Conservation (phyloP, 495 filamentous ascomycete species). For the Poronia punctata region DNA sequence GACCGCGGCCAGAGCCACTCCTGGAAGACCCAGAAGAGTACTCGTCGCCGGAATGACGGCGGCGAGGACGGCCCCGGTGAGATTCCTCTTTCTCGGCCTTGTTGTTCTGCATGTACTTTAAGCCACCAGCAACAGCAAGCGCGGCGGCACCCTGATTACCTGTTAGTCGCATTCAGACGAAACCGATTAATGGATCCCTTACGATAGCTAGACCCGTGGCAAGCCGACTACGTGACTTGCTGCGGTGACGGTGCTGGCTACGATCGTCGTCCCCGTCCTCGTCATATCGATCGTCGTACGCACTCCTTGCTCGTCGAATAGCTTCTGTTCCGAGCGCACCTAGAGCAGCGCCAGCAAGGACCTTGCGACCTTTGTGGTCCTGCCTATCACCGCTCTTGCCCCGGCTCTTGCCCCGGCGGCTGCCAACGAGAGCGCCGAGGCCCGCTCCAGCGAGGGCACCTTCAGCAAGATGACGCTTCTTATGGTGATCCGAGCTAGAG, state of each 20-base stretch:
- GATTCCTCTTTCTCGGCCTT: slow-evolving; percentile 57
- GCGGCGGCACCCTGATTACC: slow-evolving; percentile 52
- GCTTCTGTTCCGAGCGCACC: slow-evolving; percentile 79
- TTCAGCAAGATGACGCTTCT: slow-evolving; percentile 76
- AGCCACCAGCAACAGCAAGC: slow-evolving; percentile 64
- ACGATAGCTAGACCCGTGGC: slow-evolving; percentile 70
- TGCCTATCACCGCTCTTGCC: slow-evolving; percentile 44
- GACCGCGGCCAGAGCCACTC: slow-evolving; percentile 28
- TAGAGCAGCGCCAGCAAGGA: slow-evolving; percentile 70
- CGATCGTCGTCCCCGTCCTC: slow-evolving; percentile 36
- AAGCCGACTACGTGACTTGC: slow-evolving; percentile 37
- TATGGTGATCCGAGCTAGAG: slow-evolving; percentile 52
- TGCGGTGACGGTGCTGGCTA: slow-evolving; percentile 18
- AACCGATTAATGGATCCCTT: slow-evolving; percentile 5
- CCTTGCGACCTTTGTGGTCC: slow-evolving; percentile 61
- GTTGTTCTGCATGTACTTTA: slow-evolving; percentile 65
- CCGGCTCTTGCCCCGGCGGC: slow-evolving; percentile 55
- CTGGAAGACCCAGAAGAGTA: slow-evolving; percentile 25
- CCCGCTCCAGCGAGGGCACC: slow-evolving; percentile 76
- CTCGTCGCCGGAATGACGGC: slow-evolving; percentile 40
- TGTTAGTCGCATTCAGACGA: background rate
- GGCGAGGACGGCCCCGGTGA: slow-evolving; percentile 62
- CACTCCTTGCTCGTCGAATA: slow-evolving; percentile 61
- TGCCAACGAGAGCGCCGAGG: slow-evolving; percentile 64
- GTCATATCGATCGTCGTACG: slow-evolving; percentile 58